Percentiles rank a stretch among this genome's conserved stretches.
Evolutionary conservation across 2,329 filamentous ascomycete genomes (phyloP).

Genomic region (Sarocladium kiliense): DNA sequence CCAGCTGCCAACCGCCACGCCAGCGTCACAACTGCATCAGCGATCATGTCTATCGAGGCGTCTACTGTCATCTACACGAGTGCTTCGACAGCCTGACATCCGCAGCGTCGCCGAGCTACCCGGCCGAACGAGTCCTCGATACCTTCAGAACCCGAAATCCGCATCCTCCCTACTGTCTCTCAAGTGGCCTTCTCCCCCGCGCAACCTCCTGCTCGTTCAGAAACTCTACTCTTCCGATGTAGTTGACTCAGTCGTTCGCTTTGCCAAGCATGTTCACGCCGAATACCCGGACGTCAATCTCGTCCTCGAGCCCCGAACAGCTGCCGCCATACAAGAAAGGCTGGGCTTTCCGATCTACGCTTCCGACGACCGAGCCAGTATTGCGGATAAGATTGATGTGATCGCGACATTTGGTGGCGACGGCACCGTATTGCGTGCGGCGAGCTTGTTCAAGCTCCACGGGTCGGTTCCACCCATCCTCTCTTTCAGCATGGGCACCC

Average conservation of each 20-base stretch:
- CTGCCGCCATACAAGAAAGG: conserved; percentile 62
- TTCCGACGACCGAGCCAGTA: conserved; percentile 40
- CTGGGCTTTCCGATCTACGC: conserved; percentile 72
- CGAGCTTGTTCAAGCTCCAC: conserved; percentile 65
- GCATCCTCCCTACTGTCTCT: conserved; percentile 50
- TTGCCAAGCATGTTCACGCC: conserved; percentile 66
- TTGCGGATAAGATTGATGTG: conserved; percentile 80
- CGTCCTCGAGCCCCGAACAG: conserved; percentile 75
- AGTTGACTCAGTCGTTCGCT: conserved; percentile 45
- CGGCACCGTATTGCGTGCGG: conserved; percentile 31
- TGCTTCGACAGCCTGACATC: conserved; percentile 26
- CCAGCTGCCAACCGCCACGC: not conserved
- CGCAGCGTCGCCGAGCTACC: conserved; percentile 28
- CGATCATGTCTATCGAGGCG: conserved; percentile 17
- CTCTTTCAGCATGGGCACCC: conserved; percentile 93
- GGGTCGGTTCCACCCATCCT: conserved; percentile 82
- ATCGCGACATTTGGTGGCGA: conserved; percentile 90
- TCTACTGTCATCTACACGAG: conserved; percentile 44
- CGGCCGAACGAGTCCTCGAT: conserved; percentile 27
- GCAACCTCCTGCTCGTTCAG: conserved; percentile 53
- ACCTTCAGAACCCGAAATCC: conserved; percentile 35
- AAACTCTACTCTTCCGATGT: conserved; percentile 53
- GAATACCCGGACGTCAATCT: conserved; percentile 80
- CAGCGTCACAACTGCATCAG: not conserved
- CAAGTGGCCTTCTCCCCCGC: conserved; percentile 48